Conservation (phyloP, 1,139 yeast species). For the Suhomyces choctaworum region DNA sequence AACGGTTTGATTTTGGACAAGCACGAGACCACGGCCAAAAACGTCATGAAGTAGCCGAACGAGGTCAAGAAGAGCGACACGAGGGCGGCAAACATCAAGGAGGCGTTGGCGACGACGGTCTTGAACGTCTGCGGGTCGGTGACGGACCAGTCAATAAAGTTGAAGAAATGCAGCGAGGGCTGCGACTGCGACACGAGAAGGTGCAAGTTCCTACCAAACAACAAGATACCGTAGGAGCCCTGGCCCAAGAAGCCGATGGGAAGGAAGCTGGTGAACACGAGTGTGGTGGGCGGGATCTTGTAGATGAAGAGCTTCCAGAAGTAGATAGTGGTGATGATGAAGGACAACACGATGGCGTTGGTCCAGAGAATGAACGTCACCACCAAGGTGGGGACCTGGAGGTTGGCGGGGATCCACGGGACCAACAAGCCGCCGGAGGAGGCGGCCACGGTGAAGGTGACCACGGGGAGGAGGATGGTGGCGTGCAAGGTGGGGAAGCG, state of each 20-base stretch:
- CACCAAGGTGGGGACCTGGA: conserved; percentile 53
- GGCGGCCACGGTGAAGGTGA: conserved; percentile 72
- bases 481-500: conserved; percentile 36
- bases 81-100: conserved; percentile 4
- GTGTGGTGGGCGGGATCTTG: conserved; percentile 54
- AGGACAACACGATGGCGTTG: conserved; percentile 63
- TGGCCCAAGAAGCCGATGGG: conserved; percentile 75
- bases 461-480: conserved; percentile 64
- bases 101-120: conserved; percentile 4
- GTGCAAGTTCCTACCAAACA: conserved; percentile 50
- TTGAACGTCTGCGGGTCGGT: conserved; percentile 7
- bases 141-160: conserved; percentile 8
- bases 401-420: conserved; percentile 41
- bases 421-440: conserved; percentile 63
- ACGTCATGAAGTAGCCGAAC: conserved; percentile 27
- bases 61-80: conserved; percentile 19
- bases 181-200: conserved; percentile 10
- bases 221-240: conserved; percentile 67
- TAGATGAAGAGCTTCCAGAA: conserved; percentile 56
- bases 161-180: conserved; percentile 11
- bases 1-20: conserved; percentile 24
- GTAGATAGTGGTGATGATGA: conserved; percentile 53
- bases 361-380: conserved; percentile 64
- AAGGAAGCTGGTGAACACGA: conserved; percentile 55
- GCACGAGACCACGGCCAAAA: conserved; percentile 20